Evolutionary conservation across 345 rosid genomes (phyloP).

Genomic region (Alliaria petiolata): DNA sequence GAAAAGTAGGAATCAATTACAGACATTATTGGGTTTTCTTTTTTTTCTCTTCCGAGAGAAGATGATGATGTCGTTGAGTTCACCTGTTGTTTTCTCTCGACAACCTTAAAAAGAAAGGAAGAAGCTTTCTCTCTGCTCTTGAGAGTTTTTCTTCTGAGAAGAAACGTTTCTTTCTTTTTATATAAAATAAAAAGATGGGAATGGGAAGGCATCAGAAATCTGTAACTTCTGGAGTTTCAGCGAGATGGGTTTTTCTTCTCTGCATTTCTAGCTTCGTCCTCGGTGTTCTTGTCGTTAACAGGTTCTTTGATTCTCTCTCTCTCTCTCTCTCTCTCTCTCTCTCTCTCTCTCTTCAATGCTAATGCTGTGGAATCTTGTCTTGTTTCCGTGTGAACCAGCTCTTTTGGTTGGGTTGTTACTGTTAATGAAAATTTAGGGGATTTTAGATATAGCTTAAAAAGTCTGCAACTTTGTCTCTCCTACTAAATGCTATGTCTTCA

Average conservation of each 20-base stretch:
- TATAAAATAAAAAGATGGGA: constrained; percentile 4
- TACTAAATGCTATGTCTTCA: not conserved
- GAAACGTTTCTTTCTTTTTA: not conserved
- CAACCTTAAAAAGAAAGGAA: constrained; percentile 33
- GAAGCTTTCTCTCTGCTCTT: constrained; percentile 6
- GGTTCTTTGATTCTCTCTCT: not conserved
- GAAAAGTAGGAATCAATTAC: constrained; percentile 18
- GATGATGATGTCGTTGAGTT: constrained; percentile 29
- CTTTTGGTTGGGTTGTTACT: not conserved
- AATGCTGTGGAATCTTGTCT: constrained; percentile 38
- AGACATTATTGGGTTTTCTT: constrained; percentile 17
- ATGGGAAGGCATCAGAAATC: constrained; percentile 36
- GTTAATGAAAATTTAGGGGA: constrained; percentile 6
- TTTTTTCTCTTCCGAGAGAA: not conserved
- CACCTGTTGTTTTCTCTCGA: constrained; percentile 25
- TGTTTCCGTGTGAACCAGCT: constrained; percentile 45
- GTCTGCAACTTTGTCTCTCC: not conserved
- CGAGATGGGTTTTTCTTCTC: constrained; percentile 47
- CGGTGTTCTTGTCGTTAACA: constrained; percentile 44
- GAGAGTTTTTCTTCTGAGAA: not conserved
- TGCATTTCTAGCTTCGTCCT: constrained; percentile 72
- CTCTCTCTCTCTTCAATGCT: constrained; percentile 13
- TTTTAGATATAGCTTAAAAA: not conserved
- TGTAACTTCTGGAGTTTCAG: constrained; percentile 51
- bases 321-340: not conserved